Evolutionary conservation across 352 stramenopile genomes (phyloP).

Genomic region (Globisporangium emineosum): DNA sequence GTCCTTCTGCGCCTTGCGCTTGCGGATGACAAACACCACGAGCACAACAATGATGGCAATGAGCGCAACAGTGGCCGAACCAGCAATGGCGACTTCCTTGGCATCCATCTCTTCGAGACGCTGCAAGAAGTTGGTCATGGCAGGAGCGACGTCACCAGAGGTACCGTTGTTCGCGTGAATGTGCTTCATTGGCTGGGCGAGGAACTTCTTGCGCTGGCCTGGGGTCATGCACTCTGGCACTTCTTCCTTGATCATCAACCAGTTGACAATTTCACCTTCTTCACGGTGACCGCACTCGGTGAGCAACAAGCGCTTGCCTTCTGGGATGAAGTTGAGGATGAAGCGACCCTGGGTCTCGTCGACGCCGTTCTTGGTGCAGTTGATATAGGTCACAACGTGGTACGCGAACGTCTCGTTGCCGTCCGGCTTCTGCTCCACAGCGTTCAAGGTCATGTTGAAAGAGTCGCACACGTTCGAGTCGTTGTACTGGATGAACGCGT

Average conservation of each 20-base stretch:
- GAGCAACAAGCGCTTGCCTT: conserved; percentile 72
- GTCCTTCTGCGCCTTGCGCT: conserved; percentile 79
- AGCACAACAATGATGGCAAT: conserved; percentile 68
- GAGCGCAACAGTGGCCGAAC: conserved; percentile 49
- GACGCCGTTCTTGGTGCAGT: conserved; percentile 72
- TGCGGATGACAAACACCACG: conserved; percentile 67
- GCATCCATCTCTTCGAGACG: conserved; percentile 56
- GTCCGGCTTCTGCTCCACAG: conserved; percentile 76
- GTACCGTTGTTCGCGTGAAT: conserved; percentile 75
- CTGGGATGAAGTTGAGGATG: conserved; percentile 83
- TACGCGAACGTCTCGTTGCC: conserved; percentile 72
- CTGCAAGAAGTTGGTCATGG: conserved; percentile 66
- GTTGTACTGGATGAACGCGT: conserved; percentile 86
- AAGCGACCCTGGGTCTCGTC: conserved; percentile 78
- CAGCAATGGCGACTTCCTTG: conserved; percentile 67
- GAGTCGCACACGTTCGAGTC: conserved; percentile 75
- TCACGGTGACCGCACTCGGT: conserved; percentile 84
- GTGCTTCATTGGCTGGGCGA: conserved; percentile 85
- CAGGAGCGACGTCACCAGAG: conserved; percentile 30
- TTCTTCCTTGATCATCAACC: conserved; percentile 78
- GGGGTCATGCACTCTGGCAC: conserved; percentile 85
- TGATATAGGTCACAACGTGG: conserved; percentile 85
- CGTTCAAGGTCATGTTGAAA: conserved; percentile 87
- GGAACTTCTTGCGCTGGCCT: conserved; percentile 70
- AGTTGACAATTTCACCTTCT: conserved; percentile 83